Evolutionary conservation across 805 yeast genomes (phyloP), one percentile per base, ranked within the genome.

Genomic region (Yarrowia sp.): DNA sequence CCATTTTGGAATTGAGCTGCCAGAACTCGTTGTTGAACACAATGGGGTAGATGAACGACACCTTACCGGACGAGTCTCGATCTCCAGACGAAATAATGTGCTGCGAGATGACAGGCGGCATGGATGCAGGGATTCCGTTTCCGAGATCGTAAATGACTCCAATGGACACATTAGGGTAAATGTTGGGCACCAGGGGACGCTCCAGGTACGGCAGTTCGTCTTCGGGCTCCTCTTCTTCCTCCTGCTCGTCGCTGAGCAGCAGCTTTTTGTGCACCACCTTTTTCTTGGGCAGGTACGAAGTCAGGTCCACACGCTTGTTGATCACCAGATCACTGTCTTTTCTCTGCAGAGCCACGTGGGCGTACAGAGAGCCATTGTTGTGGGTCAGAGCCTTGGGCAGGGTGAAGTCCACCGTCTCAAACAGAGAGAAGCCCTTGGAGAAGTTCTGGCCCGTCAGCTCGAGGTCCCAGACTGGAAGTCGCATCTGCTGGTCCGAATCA

Each of bases 11-110:
- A 34, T 72, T 73, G 44, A 79, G 71, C 58, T 79, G 80, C 82
- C 82, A 80, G 67, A 81, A 80, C 56, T 75, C 76, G 70, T 81
- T 79, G 67, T 78, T 73, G 64, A 74, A 78, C 10, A 81, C 69
- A 13, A 75, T 47, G 47, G 83, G 82, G 71, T 74, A 80, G 69
- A 74, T 77, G 0, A 76, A 71, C 5, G 73, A 73, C n/a, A 71
- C 49, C n/a, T 77, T 78, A 1, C 47, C 52, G 0, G 66, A 36
- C 2, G 50, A 49, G 36, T 67, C 49, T 30, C 63, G 24, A 13
- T 43, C 53, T 1, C 44, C 49, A 2, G 40, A 20, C 13, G 43
- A 49, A 6, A 46, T 33, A 10, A 50, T 24, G 42, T 43, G 13
- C 9, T 53, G 42, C 17, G 47, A 34, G 46, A 15, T 69, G 13